phyloP scores from a whole-genome alignment of 139 green algal genomes.

The Volvox africanus region DNA sequence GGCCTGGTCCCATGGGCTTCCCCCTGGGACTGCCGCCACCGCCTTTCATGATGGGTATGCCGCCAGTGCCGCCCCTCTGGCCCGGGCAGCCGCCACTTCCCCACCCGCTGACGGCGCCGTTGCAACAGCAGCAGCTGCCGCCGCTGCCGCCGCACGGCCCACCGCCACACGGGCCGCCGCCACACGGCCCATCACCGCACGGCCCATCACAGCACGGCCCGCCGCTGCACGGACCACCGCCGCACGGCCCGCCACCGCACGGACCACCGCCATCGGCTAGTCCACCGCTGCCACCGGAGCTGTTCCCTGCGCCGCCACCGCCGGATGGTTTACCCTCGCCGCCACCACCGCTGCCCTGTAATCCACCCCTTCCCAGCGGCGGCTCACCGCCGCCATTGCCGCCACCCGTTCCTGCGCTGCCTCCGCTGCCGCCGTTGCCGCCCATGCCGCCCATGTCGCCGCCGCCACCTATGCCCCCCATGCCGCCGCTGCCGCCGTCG shows the following conservation, averaged over 20 bases:
- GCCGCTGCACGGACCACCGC: no score
- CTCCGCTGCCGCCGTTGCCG: conserved; percentile 2
- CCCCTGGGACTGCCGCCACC: conserved; percentile 13
- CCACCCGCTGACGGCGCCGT: background rate
- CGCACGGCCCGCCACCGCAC: background rate
- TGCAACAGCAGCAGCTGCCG: background rate
- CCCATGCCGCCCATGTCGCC: background rate
- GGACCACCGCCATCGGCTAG: background rate
- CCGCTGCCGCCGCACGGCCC: background rate
- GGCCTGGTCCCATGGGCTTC: background rate
- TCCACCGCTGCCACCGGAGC: background rate
- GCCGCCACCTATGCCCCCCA: background rate
- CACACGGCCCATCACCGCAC: no score
- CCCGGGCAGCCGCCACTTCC: background rate
- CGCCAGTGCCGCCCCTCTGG: background rate
- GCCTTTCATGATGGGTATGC: conserved; percentile 30
- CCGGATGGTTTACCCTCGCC: conserved; percentile 4
- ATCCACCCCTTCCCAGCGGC: conserved; percentile 15
- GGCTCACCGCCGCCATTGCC: conserved; percentile 9
- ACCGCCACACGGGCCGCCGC: no score
- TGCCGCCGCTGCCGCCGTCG: background rate
- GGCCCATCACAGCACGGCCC: no score
- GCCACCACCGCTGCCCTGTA: background rate
- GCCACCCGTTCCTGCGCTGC: background rate
- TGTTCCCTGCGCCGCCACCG: background rate